Evolutionary conservation across 2,329 filamentous ascomycete genomes (phyloP).

Genomic region (Lecanoromycetidae sp.): DNA sequence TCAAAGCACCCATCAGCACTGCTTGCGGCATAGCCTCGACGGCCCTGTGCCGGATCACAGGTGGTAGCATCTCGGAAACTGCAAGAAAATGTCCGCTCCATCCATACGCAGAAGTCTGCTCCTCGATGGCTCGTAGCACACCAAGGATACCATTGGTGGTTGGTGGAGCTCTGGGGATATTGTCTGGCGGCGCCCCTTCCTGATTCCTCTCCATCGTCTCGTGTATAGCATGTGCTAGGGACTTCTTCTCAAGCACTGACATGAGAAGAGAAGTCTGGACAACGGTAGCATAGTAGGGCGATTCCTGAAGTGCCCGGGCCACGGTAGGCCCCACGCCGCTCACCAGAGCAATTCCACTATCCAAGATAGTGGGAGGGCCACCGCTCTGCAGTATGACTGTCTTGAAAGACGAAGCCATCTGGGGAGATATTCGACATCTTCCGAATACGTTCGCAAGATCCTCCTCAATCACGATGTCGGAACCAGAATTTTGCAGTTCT

Average conservation of each 20-base stretch:
- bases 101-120: slow-evolving; percentile 3
- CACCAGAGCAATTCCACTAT: background rate
- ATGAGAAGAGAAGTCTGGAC: slow-evolving; percentile 3
- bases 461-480: slow-evolving; percentile 6
- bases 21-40: too few relatives aligned
- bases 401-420: background rate
- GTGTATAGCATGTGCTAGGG: background rate
- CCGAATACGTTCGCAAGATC: slow-evolving; percentile 10
- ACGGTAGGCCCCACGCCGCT: slow-evolving; percentile 4
- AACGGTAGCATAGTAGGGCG: slow-evolving; percentile 3
- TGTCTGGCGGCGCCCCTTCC: background rate
- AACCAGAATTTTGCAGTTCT: slow-evolving; percentile 4
- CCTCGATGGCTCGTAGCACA: background rate
- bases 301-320: background rate
- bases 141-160: background rate
- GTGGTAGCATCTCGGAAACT: background rate
- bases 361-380: background rate
- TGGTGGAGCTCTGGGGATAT: background rate
- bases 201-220: background rate
- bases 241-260: background rate
- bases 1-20: background rate
- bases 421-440: background rate
- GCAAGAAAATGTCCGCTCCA: background rate
- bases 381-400: background rate
- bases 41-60: too few relatives aligned